These are phyloP conservation scores for Collybia mongolica DNA, from an alignment of 768 basidiomycete species.

Conservation along the genomic window DNA sequence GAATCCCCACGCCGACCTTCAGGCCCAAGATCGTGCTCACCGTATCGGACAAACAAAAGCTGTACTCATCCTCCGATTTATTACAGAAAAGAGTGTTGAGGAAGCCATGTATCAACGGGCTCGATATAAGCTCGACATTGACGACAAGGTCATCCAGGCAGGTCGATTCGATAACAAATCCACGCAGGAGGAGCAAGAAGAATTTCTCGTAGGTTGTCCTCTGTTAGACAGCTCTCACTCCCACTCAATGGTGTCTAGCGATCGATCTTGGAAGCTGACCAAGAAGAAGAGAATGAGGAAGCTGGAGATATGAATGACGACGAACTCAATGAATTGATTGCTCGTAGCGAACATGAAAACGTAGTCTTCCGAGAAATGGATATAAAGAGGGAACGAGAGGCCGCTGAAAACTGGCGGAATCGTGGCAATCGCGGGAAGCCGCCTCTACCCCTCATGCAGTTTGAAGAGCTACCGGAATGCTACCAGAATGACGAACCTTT, in stretches of 20 bases:
- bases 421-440: conserved; percentile 76
- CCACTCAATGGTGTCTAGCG: conserved; percentile 46
- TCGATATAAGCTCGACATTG: conserved; percentile 94
- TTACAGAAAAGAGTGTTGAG: conserved; percentile 97
- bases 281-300: conserved; percentile 88
- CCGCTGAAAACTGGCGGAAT: conserved; percentile 64
- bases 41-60: conserved; percentile 99
- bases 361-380: conserved; percentile 83
- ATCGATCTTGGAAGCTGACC: conserved; percentile 86
- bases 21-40: conserved; percentile 99
- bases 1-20: conserved; percentile 99
- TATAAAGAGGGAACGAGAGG: conserved; percentile 68
- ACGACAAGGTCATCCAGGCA: conserved; percentile 99
- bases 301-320: conserved; percentile 92
- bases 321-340: conserved; percentile 90
- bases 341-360: conserved; percentile 79
- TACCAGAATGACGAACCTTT: conserved; percentile 87
- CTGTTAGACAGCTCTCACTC: conserved; percentile 3
- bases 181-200: conserved; percentile 96
- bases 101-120: conserved; percentile 97
- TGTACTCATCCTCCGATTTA: conserved; percentile 93
- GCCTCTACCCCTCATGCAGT: conserved; percentile 72
- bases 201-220: conserved; percentile 70
- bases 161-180: conserved; percentile 99
- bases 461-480: conserved; percentile 90